Evolutionary conservation across 108 stramenopile genomes (phyloP).

Genomic region (Mayamaea pseudoterrestris): DNA sequence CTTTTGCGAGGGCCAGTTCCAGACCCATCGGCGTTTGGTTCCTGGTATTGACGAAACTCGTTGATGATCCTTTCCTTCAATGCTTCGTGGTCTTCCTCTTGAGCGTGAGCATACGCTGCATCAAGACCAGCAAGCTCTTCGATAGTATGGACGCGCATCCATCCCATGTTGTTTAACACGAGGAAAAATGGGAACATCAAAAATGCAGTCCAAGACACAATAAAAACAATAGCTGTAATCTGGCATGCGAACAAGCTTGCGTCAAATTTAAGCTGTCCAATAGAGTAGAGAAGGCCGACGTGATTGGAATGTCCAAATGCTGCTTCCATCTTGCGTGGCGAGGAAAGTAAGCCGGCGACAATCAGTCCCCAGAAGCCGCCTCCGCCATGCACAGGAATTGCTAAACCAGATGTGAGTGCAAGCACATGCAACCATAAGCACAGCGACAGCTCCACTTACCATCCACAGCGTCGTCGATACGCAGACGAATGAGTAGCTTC

Average conservation of each 20-base stretch:
- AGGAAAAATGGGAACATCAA: conserved; percentile 56
- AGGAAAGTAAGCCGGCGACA: conserved; percentile 56
- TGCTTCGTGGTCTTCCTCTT: not conserved
- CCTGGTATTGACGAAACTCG: no score
- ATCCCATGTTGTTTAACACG: conserved; percentile 23
- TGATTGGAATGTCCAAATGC: conserved; percentile 33
- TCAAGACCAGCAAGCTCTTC: conserved; percentile 59
- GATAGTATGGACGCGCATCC: conserved; percentile 31
- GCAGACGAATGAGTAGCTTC: conserved; percentile 40
- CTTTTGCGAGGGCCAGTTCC: no score
- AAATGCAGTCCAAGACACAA: not conserved
- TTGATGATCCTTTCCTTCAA: not conserved
- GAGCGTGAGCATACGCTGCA: conserved; percentile 12
- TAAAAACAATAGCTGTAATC: conserved; percentile 26
- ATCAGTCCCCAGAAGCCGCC: conserved; percentile 76
- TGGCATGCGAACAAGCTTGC: conserved; percentile 55
- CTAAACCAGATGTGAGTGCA: no score
- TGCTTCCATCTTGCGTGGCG: conserved; percentile 16
- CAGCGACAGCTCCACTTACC: no score
- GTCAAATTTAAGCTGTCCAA: conserved; percentile 28
- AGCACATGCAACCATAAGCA: no score
- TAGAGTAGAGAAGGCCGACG: conserved; percentile 58
- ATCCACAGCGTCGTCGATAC: conserved; percentile 89
- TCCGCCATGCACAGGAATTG: conserved; percentile 80
- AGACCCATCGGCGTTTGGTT: no score